phyloP scores from a whole-genome alignment of 805 yeast genomes.

The Yarrowia porcina region DNA sequence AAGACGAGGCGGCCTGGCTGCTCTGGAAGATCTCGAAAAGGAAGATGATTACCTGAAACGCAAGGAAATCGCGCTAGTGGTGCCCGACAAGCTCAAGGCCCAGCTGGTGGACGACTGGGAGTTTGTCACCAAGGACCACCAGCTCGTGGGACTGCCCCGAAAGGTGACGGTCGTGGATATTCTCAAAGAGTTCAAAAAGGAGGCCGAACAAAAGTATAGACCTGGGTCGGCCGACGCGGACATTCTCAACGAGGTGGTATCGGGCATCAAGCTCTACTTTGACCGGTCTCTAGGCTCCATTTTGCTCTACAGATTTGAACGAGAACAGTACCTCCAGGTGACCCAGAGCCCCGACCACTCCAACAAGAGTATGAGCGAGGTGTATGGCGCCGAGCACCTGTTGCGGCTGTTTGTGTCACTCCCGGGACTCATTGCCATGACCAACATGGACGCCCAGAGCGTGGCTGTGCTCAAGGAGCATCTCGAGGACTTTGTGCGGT shows the following conservation, averaged over 20 bases:
- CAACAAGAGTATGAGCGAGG: conserved; percentile 42
- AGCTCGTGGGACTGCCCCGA: conserved; percentile 64
- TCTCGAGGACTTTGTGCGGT: conserved; percentile 53
- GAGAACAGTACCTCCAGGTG: conserved; percentile 64
- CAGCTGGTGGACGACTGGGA: conserved; percentile 93
- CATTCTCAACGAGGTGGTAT: conserved; percentile 61
- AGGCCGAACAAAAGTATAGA: conserved; percentile 33
- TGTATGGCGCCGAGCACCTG: conserved; percentile 82
- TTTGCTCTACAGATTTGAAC: conserved; percentile 70
- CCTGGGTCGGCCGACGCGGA: conserved; percentile 44
- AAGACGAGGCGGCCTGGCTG: conserved; percentile 34
- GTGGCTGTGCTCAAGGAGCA: conserved; percentile 53
- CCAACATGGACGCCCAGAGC: conserved; percentile 78
- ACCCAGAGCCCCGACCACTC: conserved; percentile 37
- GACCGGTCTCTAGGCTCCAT: conserved; percentile 67
- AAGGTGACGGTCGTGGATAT: conserved; percentile 52
- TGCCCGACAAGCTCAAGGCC: conserved; percentile 67
- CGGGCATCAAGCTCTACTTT: conserved; percentile 71
- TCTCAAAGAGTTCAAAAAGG: conserved; percentile 49
- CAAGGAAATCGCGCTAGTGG: conserved; percentile 52
- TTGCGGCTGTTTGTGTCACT: conserved; percentile 70
- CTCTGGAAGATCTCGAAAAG: conserved; percentile 36
- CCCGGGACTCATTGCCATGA: conserved; percentile 78
- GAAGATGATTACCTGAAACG: conserved; percentile 40
- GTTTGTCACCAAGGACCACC: conserved; percentile 72